Conservation (phyloP, 768 basidiomycete genomes). For the Candolleomyces eurysporus region DNA sequence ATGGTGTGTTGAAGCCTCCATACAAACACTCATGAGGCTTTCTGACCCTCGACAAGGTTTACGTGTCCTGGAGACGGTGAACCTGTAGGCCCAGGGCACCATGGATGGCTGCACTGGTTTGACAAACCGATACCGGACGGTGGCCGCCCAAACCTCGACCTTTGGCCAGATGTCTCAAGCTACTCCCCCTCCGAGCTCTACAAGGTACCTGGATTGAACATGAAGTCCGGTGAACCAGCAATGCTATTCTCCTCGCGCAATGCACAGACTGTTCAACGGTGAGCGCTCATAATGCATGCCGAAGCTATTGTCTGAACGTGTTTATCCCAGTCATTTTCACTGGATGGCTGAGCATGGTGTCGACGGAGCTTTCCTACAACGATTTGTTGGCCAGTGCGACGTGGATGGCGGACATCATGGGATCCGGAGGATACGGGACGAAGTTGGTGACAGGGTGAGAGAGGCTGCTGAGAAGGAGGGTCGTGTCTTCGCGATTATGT, state of each 20-base stretch:
- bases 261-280: constrained; percentile 67
- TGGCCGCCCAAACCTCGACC: constrained; percentile 69
- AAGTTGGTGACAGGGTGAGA: constrained; percentile 67
- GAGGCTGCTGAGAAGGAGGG: constrained; percentile 81
- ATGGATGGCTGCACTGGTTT: constrained; percentile 89
- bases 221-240: constrained; percentile 54
- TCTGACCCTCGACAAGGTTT: constrained; percentile 47
- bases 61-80: constrained; percentile 68
- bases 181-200: constrained; percentile 73
- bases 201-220: constrained; percentile 63
- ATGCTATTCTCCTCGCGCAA: constrained; percentile 79
- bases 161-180: constrained; percentile 77
- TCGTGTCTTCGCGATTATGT: constrained; percentile 85
- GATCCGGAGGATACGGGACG: constrained; percentile 64
- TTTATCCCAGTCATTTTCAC: constrained; percentile 54
- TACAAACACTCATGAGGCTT: background rate
- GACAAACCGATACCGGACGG: constrained; percentile 63
- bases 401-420: constrained; percentile 52
- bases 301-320: background rate
- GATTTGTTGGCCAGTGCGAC: constrained; percentile 71
- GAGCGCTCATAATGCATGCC: constrained; percentile 3
- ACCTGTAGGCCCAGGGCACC: constrained; percentile 68
- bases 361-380: constrained; percentile 80
- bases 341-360: constrained; percentile 86
- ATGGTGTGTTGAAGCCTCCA: constrained; percentile 49